These are phyloP conservation scores for Solanum aculeatissimum DNA, from an alignment of 305 asterid genomes.

Conservation along the genomic window DNA sequence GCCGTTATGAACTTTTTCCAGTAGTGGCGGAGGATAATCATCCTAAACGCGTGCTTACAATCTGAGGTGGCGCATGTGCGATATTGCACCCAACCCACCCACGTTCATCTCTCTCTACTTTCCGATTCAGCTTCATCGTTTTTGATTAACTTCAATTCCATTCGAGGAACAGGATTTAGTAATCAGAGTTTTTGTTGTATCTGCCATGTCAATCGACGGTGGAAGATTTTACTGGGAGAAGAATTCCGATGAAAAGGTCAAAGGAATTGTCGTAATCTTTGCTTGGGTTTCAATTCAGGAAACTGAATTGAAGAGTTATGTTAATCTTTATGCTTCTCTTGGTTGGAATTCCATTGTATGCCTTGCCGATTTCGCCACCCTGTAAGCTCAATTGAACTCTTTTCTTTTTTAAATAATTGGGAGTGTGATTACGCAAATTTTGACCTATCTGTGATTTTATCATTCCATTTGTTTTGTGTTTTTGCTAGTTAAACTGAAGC, in stretches of 20 bases:
- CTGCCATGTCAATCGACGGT: conserved; percentile 26
- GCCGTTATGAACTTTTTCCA: neutral
- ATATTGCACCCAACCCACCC: conserved; percentile 29
- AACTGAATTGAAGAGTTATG: conserved; percentile 35
- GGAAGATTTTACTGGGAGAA: conserved; percentile 59
- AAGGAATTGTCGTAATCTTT: conserved; percentile 51
- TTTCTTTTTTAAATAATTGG: neutral
- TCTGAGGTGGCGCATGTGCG: conserved; percentile 41
- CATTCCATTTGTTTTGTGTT: neutral
- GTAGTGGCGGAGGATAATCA: neutral
- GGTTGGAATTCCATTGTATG: conserved; percentile 72
- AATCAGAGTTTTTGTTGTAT: neutral
- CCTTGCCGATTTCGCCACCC: conserved; percentile 66
- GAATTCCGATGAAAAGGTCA: conserved; percentile 17
- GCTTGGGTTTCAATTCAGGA: conserved; percentile 64
- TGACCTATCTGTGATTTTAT: neutral
- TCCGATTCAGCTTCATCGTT: neutral
- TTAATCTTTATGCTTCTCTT: conserved; percentile 46
- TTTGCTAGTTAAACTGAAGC: neutral
- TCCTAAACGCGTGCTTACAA: conserved; percentile 4
- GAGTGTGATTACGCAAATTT: neutral
- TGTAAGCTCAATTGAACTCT: conserved; percentile 24
- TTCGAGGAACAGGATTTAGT: neutral
- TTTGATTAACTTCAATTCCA: neutral
- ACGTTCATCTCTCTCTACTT: conserved; percentile 3